Base-by-base conservation (phyloP, 441 rosid species). In the Populus hybrid region DNA sequence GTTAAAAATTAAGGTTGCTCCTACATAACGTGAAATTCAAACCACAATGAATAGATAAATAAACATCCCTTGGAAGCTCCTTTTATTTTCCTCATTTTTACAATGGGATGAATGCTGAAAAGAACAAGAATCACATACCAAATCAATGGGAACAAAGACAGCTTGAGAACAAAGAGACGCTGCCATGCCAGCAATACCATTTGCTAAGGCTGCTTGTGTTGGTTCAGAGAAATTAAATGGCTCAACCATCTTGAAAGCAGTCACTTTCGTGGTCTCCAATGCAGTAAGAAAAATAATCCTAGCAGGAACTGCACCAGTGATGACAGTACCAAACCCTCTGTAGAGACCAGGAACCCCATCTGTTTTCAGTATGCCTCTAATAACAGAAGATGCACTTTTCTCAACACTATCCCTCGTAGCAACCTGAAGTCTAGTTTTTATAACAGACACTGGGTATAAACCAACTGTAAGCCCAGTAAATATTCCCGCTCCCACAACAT, bases 341-440 rank as follows among this genome's bases (percentile, higher is more conserved):
- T 96, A 96, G 1, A 96, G 90, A 85, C 98, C 99, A 35, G 95
- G 95, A 83, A 95, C 74, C 71, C 99, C 99, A 82, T 95, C 97
- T 7, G 91, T 83, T 84, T 82, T 92, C 38, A 92, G 72, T 40
- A 95, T 63, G 6, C 97, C 97, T 87, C 84, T 90, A 14, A 87
- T 33, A 18, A 94, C 98, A 76, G 99, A 90, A 73, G 89, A 80
- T 1, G 93, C 94, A 80, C 71, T 92, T 78, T 76, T 92, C 80
- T 95, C 99, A 35, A 79, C 92, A 10, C 92, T 84, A 20, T 92
- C 95, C 87, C 75, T 90, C n/a, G 99, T 81, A 78, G 97, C 98
- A 82, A 95, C 97, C 89, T 94, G 98, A 79, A 94, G 89, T 83
- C 99, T 89, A 20, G 99, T 95, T 83, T 95, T 95, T 18, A 95